Evolutionary conservation across 2,329 filamentous ascomycete species (phyloP).

Genomic region (Moelleriella libera): DNA sequence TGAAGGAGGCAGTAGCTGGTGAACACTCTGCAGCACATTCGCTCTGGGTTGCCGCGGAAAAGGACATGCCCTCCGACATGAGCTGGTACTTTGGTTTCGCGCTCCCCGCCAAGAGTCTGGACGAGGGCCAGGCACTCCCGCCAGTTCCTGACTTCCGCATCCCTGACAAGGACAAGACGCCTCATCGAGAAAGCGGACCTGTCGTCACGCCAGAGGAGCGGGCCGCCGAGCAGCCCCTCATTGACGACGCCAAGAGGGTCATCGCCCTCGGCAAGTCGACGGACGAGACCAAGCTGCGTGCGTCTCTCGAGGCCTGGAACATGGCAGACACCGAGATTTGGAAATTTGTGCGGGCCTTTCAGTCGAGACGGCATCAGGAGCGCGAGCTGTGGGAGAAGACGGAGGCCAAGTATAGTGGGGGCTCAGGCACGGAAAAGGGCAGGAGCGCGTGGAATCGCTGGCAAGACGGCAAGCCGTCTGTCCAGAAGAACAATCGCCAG

Average conservation of each 20-base stretch:
- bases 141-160: conserved; percentile 12
- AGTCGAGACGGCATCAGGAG: conserved; percentile 49
- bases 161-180: conserved; percentile 5
- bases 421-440: conserved; percentile 38
- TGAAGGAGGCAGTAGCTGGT: conserved; percentile 72
- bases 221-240: conserved; percentile 36
- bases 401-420: conserved; percentile 49
- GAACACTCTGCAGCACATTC: conserved; percentile 48
- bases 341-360: conserved; percentile 57
- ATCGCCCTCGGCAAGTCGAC: conserved; percentile 31
- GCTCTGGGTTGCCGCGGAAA: conserved; percentile 70
- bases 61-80: conserved; percentile 50
- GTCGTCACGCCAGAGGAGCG: conserved; percentile 37
- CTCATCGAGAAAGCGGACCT: conserved; percentile 30
- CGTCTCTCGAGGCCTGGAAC: conserved; percentile 51
- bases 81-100: conserved; percentile 86
- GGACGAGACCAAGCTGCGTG: conserved; percentile 30
- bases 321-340: conserved; percentile 65
- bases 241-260: conserved; percentile 33
- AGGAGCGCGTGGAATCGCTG: conserved; percentile 21
- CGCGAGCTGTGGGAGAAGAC: conserved; percentile 55
- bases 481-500: not conserved
- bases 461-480: conserved; percentile 13
- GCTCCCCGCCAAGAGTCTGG: conserved; percentile 45
- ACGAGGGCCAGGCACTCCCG: conserved; percentile 17